A percentile compares a stretch with the other conserved stretches of the same genome.
Evolutionary conservation across 192 early-diverging fungal genomes (phyloP).

Genomic region (Glomus cerebriforme): DNA sequence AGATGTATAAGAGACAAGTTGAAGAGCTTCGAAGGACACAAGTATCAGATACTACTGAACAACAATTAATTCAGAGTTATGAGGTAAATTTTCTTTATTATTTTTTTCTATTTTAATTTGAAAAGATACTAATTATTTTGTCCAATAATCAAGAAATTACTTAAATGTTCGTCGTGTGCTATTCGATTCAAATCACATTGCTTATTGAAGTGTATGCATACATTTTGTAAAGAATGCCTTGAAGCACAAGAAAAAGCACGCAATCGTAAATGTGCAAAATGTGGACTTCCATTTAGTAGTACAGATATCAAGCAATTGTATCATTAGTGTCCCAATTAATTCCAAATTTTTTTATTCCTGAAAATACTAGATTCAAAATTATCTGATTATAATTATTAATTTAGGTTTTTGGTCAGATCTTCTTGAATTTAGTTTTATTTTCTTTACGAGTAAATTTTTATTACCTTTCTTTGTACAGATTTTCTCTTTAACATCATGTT

Average conservation of each 20-base stretch:
- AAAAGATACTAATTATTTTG: neutral
- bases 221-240: constrained; percentile 89
- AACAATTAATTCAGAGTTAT: constrained; percentile 14
- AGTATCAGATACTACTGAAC: neutral
- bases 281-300: constrained; percentile 68
- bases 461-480: neutral
- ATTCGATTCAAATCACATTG: constrained; percentile 79
- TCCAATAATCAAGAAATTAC: constrained; percentile 54
- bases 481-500: neutral
- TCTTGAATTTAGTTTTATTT: neutral
- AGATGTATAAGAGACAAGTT: neutral
- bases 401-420: neutral
- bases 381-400: neutral
- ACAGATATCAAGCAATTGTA: constrained; percentile 11
- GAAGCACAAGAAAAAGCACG: constrained; percentile 76
- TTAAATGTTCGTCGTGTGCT: constrained; percentile 85
- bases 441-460: neutral
- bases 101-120: neutral
- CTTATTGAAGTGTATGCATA: constrained; percentile 86
- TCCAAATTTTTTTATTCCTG: neutral
- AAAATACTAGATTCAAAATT: neutral
- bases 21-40: constrained; percentile 7
- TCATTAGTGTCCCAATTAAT: neutral
- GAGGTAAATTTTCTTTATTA: constrained; percentile 15
- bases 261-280: constrained; percentile 88